Evolutionary conservation across 2,329 filamentous ascomycete genomes (phyloP), one percentile per base, ranked within the genome.

Genomic region (Claviceps humidiphila): DNA sequence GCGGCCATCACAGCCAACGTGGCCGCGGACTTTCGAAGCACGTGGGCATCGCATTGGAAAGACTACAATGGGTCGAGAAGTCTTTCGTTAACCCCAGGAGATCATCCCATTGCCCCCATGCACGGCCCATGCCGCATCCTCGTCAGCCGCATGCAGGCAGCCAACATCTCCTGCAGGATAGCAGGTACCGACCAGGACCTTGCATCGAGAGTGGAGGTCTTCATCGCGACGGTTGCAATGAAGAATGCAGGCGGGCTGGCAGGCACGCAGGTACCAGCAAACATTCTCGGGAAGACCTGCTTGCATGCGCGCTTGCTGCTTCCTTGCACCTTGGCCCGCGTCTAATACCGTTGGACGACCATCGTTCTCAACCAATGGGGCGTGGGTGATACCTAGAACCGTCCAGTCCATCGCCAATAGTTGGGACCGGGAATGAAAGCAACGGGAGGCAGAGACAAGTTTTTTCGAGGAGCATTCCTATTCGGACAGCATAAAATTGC

Each of bases 211-310:
- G 50, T 51, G 50, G 43, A 41, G 43, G 42, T 24, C 16, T 37
- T 7, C 48, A 43, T 30, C 30, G 30, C 40, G 24, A 44, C 40
- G 49, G 49, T 34, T 26, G 17, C 30, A 34, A 34, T 34, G 30
- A 37, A 26, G 41, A 17, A 44, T 20, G 42, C 20, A 44, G 8
- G 20, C 17, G 20, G 40, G 49, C 40, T 34, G 16, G n/a, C 39
- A 39, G 13, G 14, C 24, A 45, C 43, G 24, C 43, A 49, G 43
- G 42, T 51, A 51, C 50, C 50, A 47, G 50, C 50, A 51, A 51
- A 44, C 30, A 17, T n/a, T 46, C 37, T 26, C 20, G 37, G 20
- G 14, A 34, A 40, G 43, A 45, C n/a, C 40, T 42, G n/a, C 24
- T 8, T 44, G 16, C 20, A 42, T 24, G 39, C 22, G 17, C 37